Base-by-base conservation (phyloP, 1,284 basidiomycete genomes). In the Inonotus obliquus region DNA sequence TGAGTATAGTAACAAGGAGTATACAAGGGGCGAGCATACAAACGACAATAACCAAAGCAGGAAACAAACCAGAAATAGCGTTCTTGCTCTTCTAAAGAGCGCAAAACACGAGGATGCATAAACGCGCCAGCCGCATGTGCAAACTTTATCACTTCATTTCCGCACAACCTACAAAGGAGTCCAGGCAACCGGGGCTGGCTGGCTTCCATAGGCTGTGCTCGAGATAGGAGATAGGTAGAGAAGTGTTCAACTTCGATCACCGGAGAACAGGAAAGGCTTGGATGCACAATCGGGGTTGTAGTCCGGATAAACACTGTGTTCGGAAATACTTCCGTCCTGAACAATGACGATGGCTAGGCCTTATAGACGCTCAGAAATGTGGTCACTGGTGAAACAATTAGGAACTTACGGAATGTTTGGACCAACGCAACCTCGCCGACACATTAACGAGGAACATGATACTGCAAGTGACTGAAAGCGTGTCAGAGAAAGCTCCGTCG, bases 401-500 rank as follows among this genome's bases (percentile, higher is more conserved):
- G 17, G 29, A 23, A 19, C 41, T 57, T 35, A 57, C 55, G n/a
- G 41, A 57, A 29, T 58, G 45, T 51, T 51, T 21, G 25, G 47
- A 32, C 56, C 56, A 48, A 49, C 32, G 25, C 29, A 29, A 38
- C 56, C 56, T 58, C 47, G 56, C 35, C 19, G 25, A 57, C 44
- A 58, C 23, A 51, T 45, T 49, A 45, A 29, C 56, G 56, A 37
- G 45, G 56, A 51, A 58, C 47, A 13, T 49, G 19, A 48, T 49
- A 49, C 45, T 49, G 47, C 49, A 27, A 21, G 37, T 27, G 19
- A 49, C 56, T 49, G 35, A 25, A 49, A 52, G 10, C 41, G 17
- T n/a, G 41, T 21, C 41, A 32, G 9, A 9, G 47, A 25, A 49
- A 13, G 14, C 47, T 21, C 21, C 11, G 23, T n/a, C 4, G 6